phyloP scores from a whole-genome alignment of 805 yeast genomes.

The Scheffersomyces stipitis region DNA sequence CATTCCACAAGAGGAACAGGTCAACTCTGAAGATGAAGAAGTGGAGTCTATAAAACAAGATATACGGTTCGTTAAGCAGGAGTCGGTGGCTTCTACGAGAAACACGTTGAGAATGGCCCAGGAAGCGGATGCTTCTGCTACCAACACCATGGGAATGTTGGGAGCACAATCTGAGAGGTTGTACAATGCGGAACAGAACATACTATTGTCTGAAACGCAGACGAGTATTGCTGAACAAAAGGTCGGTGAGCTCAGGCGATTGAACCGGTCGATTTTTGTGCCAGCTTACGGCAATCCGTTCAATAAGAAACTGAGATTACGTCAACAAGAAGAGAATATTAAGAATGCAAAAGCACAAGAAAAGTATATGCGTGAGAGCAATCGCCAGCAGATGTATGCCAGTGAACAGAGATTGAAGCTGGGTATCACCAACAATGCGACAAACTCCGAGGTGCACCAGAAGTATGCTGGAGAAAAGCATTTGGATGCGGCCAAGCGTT shows the following conservation, averaged over 20 bases:
- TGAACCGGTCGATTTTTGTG: conserved; percentile 78
- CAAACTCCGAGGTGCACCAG: conserved; percentile 34
- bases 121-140: conserved; percentile 46
- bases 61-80: conserved; percentile 80
- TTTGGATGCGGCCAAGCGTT: conserved; percentile 61
- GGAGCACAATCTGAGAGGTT: conserved; percentile 92
- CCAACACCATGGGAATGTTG: conserved; percentile 82
- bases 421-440: conserved; percentile 50
- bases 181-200: conserved; percentile 73
- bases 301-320: conserved; percentile 72
- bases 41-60: conserved; percentile 84
- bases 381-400: conserved; percentile 56
- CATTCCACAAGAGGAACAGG: conserved; percentile 35
- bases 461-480: conserved; percentile 54
- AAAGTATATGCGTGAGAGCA: conserved; percentile 59
- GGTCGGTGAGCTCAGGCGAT: conserved; percentile 73
- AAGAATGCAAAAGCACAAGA: conserved; percentile 61
- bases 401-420: conserved; percentile 69
- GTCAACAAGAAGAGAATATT: conserved; percentile 70
- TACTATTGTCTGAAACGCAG: conserved; percentile 78
- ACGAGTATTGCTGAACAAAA: conserved; percentile 79
- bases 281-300: conserved; percentile 84
- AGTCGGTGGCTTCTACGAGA: conserved; percentile 80
- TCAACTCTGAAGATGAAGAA: conserved; percentile 76
- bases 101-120: conserved; percentile 65